Base-by-base conservation (phyloP, 2,329 filamentous ascomycete species). In the Fusarium cyanostomum region DNA sequence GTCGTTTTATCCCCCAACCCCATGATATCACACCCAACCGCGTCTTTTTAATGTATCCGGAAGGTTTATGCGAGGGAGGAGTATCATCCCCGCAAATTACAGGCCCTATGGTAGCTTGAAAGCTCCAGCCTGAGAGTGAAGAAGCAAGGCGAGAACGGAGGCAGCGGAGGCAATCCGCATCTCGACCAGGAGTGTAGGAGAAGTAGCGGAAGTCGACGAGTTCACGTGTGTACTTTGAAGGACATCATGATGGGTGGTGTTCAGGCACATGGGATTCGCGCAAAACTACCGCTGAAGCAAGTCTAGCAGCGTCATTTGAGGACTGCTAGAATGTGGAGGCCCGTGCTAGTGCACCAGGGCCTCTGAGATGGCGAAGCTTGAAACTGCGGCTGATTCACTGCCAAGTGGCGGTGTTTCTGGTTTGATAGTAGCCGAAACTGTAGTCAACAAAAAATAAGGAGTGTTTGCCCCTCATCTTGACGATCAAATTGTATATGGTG, bases 31-130 rank as follows among this genome's bases (percentile, higher is more conserved):
- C 67, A 67, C 69, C 70, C 64, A 66, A 71, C 64, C 70, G 63
- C 64, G 64, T 71, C 71, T 72, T 71, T 75, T 74, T 74, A 67
- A 74, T 75, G 67, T 74, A 73, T 71, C 75, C 75, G 73, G 72
- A 73, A 73, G 74, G 74, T 77, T 72, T 72, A 72, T 69, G 72
- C 48, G 65, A 74, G 68, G 67, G 68, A 69, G 57, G 58, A 68
- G 46, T 54, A 57, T 45, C 56, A 62, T 50, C 62, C 67, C 61
- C 56, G 62, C 62, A 59, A 67, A 67, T 66, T 70, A 68, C 72
- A 81, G 82, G 83, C 75, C 81, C 78, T 80, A 80, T 86, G 84
- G 83, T 86, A 82, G 84, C 84, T 86, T 86, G 78, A 86, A 86
- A 86, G 84, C 84, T 85, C 84, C 84, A 86, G 83, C 82, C 83